Percentiles rank a stretch among this genome's conserved stretches.
Evolutionary conservation across 176 grass and related monocot genomes (phyloP).

Genomic region (Oryza brachyantha): DNA sequence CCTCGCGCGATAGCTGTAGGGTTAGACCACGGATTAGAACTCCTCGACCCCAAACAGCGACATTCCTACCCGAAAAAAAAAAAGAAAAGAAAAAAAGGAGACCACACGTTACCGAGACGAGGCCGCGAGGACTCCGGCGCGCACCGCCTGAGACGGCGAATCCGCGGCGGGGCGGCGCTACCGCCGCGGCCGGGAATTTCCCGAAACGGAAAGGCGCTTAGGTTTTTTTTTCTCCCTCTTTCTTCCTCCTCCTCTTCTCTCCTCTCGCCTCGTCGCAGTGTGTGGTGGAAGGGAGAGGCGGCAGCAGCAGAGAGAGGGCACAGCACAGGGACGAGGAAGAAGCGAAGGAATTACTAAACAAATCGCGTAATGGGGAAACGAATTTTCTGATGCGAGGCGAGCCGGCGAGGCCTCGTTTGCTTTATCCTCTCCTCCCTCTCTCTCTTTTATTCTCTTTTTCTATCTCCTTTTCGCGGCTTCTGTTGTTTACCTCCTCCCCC

Average conservation of each 20-base stretch:
- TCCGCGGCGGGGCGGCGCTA: background rate
- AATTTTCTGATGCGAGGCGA: background rate
- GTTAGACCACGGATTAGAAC: background rate
- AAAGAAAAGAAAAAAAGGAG: background rate
- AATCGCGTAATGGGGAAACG: conserved; percentile 1
- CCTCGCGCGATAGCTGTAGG: conserved; percentile 15
- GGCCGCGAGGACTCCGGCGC: background rate
- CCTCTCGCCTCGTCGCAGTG: background rate
- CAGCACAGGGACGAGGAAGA: background rate
- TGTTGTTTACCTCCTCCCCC: background rate
- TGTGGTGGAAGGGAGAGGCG: background rate
- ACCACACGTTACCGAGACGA: conserved; percentile 18
- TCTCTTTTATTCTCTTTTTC: background rate
- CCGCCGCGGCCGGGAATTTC: conserved; percentile 30
- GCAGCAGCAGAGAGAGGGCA: too few species aligned
- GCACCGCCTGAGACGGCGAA: background rate
- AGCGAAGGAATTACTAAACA: conserved; percentile 34
- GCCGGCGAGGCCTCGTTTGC: background rate
- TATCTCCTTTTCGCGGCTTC: background rate
- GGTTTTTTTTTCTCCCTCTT: conserved; percentile 13
- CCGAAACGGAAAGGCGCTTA: conserved; percentile 59
- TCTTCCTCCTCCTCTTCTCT: background rate
- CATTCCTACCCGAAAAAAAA: conserved; percentile 6
- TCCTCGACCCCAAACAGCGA: background rate
- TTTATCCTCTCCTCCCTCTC: background rate